Evolutionary conservation across 2,329 filamentous ascomycete species (phyloP), one percentile per base, ranked within the genome.

Genomic region (Alternaria conjuncta): DNA sequence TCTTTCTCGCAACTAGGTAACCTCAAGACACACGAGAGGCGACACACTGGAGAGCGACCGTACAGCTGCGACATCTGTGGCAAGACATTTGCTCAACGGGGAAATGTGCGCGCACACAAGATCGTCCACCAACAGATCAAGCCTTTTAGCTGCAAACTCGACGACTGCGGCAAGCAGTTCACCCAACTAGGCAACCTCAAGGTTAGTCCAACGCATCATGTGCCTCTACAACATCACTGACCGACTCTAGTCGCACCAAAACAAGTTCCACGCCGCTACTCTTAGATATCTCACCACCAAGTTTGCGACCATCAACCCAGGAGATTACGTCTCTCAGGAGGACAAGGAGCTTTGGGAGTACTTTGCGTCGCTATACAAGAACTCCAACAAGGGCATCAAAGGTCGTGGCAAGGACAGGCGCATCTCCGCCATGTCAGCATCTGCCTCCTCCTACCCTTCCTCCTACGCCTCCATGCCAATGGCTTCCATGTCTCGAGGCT

Each of bases 381-480:
- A 98, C 82, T 94, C 92, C 82, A 98, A 98, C 86, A 97, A 97
- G 80, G 96, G 96, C 2, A 97, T 98, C 84, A 98, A 97, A 81
- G 96, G 96, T 11, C 89, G 96, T 49, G 96, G 96, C 46, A 96
- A 95, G 77, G 92, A 94, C 71, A 86, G 93, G 60, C 89, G 89
- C 61, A 90, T 94, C 69, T 80, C 79, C 46, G 75, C 79, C 11
- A 63, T 75, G 26, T 68, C 75, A 3, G 69, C 73, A 2, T 74
- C 76, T 6, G 70, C 67, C 18, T 66, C 70, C 10, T 69, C 74
- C 4, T 72, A 71, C 58, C 64, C 71, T 2, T 74, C 75, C 10
- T 72, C 71, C 5, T 79, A 75, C 67, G 55, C 68, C 2, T 49
- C 62, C 6, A 45, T 71, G 28, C 69, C 73, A 8, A 67, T 72